phyloP scores from a whole-genome alignment of 768 basidiomycete genomes.

The Macrolepiota fuliginosa region DNA sequence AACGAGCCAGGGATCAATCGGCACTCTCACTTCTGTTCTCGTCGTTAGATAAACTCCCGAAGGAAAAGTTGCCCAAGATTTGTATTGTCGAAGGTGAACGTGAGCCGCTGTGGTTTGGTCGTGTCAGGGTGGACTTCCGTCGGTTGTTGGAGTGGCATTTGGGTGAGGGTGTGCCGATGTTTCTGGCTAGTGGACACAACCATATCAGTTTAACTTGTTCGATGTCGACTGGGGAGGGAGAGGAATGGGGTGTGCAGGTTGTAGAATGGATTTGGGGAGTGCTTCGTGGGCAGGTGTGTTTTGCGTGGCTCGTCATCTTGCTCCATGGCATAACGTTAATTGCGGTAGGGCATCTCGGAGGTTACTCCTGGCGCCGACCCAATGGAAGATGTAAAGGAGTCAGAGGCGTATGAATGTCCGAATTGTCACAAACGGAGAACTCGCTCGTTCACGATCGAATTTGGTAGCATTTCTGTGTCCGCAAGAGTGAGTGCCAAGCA shows the following conservation, averaged over 20 bases:
- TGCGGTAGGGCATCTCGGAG: neutral
- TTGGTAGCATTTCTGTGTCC: neutral
- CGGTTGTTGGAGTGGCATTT: slow-evolving; percentile 34
- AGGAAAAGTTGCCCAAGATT: slow-evolving; percentile 41
- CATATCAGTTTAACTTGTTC: slow-evolving; percentile 57
- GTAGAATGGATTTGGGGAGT: slow-evolving; percentile 31
- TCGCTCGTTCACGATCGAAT: neutral
- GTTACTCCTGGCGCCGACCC: neutral
- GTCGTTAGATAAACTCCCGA: slow-evolving; percentile 28
- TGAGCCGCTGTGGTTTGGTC: slow-evolving; percentile 47
- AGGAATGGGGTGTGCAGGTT: slow-evolving; percentile 58
- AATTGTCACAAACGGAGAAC: neutral
- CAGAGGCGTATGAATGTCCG: neutral
- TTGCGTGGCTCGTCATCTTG: neutral
- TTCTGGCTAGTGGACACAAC: slow-evolving; percentile 54
- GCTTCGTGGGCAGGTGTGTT: neutral
- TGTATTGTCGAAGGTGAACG: slow-evolving; percentile 49
- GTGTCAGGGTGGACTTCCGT: slow-evolving; percentile 35
- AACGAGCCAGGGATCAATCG: neutral
- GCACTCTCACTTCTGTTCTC: neutral
- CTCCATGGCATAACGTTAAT: neutral
- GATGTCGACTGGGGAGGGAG: slow-evolving; percentile 53
- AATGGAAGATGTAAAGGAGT: neutral
- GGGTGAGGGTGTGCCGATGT: slow-evolving; percentile 27
- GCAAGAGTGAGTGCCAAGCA: neutral